phyloP scores from a whole-genome alignment of 768 basidiomycete species.

The Podaxis sp. region DNA sequence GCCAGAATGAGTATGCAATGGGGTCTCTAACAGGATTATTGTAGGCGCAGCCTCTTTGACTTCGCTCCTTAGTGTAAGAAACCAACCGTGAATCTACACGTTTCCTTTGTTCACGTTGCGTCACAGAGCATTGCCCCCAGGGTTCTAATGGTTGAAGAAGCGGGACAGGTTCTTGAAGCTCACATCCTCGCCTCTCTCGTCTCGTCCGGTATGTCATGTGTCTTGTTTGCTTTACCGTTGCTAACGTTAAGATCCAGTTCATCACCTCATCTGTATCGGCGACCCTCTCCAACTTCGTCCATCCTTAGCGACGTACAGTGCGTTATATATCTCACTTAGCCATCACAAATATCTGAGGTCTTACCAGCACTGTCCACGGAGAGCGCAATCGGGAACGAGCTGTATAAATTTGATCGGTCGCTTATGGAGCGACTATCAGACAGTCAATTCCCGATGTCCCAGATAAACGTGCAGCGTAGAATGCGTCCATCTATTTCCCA shows the following conservation, averaged over 20 bases:
- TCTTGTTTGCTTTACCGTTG: neutral
- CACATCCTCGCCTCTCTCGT: slow-evolving; percentile 69
- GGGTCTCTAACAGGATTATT: neutral
- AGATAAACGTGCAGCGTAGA: slow-evolving; percentile 68
- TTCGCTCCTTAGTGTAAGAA: slow-evolving; percentile 50
- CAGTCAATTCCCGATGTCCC: slow-evolving; percentile 63
- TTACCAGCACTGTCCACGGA: slow-evolving; percentile 67
- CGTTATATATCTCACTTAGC: slow-evolving; percentile 20
- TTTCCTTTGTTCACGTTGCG: neutral
- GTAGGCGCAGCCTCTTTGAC: slow-evolving; percentile 69
- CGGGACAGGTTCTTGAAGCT: slow-evolving; percentile 80
- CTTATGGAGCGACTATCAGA: slow-evolving; percentile 72
- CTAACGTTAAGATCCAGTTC: slow-evolving; percentile 28
- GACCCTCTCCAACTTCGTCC: slow-evolving; percentile 78
- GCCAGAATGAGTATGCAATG: neutral
- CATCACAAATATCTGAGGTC: slow-evolving; percentile 3
- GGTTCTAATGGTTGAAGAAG: slow-evolving; percentile 75
- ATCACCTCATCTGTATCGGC: slow-evolving; percentile 80
- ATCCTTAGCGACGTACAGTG: slow-evolving; percentile 62
- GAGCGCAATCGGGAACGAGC: slow-evolving; percentile 46
- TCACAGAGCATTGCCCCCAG: slow-evolving; percentile 57
- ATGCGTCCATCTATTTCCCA: slow-evolving; percentile 74
- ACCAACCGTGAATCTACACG: slow-evolving; percentile 6
- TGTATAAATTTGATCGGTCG: slow-evolving; percentile 71
- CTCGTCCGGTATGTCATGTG: slow-evolving; percentile 32